These are phyloP conservation scores for Aspergillus clavatus DNA, from an alignment of 2,329 filamentous ascomycete species.

Conservation along the genomic window DNA sequence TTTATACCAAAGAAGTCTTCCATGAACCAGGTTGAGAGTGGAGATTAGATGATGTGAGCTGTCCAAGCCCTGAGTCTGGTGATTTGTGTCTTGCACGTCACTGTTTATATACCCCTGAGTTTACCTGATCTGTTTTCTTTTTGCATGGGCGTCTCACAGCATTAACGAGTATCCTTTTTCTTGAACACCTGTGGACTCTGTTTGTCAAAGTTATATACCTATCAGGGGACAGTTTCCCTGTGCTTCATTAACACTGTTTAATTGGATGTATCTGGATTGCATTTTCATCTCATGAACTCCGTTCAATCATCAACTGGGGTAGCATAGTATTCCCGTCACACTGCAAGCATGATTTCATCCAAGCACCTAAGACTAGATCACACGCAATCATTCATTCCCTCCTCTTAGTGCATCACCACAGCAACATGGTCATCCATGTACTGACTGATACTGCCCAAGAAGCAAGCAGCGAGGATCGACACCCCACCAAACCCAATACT, in stretches of 20 bases:
- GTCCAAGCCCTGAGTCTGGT: constrained; percentile 1
- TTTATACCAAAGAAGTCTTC: constrained; percentile 21
- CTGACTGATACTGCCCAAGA: constrained; percentile 55
- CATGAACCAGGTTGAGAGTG: constrained; percentile 24
- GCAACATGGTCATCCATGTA: constrained; percentile 58
- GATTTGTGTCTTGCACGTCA: background rate
- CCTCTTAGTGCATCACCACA: constrained; percentile 43
- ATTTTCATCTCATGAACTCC: background rate
- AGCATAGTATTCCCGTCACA: too few relatives aligned
- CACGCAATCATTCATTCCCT: background rate
- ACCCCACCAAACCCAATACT: constrained; percentile 59
- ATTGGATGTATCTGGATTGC: background rate
- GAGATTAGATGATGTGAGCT: constrained; percentile 11
- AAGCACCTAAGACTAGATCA: background rate
- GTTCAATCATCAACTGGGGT: background rate
- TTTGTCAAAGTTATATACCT: too few relatives aligned
- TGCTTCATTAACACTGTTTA: background rate
- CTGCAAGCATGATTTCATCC: background rate
- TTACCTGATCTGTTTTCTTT: too few relatives aligned
- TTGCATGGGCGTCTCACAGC: background rate
- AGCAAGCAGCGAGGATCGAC: constrained; percentile 53
- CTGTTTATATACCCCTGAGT: background rate
- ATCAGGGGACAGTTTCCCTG: too few relatives aligned
- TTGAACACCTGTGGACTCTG: too few relatives aligned
- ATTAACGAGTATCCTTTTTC: too few relatives aligned